phyloP scores from a whole-genome alignment of 257 asterid genomes.

The Solanum ossicruentum region DNA sequence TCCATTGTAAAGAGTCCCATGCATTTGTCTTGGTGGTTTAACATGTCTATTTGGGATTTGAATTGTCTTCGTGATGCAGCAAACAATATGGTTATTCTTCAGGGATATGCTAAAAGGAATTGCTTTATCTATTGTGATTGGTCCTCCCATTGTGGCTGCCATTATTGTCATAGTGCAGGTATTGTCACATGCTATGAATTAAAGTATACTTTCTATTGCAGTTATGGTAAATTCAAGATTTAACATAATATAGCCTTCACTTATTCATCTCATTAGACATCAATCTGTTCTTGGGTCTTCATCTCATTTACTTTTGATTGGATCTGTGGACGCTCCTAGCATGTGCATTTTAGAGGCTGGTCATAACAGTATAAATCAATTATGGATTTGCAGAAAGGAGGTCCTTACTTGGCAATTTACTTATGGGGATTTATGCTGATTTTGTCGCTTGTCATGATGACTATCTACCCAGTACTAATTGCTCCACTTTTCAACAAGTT shows the following conservation, averaged over 20 bases:
- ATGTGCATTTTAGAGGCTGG: background rate
- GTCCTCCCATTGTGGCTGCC: constrained; percentile 98
- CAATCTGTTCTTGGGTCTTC: background rate
- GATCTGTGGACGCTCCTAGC: background rate
- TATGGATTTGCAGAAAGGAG: constrained; percentile 82
- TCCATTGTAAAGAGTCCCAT: background rate
- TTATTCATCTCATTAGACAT: background rate
- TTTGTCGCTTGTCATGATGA: constrained; percentile 89
- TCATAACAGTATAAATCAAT: background rate
- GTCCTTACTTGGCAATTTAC: constrained; percentile 93
- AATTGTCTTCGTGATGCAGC: constrained; percentile 31
- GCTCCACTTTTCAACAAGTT: constrained; percentile 99
- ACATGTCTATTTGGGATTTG: background rate
- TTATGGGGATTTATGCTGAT: constrained; percentile 88
- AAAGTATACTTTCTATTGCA: background rate
- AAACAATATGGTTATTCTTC: constrained; percentile 76
- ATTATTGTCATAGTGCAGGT: constrained; percentile 90
- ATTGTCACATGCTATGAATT: constrained; percentile 1
- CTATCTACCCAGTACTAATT: constrained; percentile 78
- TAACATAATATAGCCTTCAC: constrained; percentile 1
- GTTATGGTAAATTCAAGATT: background rate
- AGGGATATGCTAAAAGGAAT: constrained; percentile 89
- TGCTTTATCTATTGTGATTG: constrained; percentile 47
- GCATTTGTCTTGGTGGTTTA: background rate
- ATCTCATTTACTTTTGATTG: background rate